Evolutionary conservation across 371 early-diverging fungal genomes (phyloP).

Genomic region (Fennellomyces sp.): DNA sequence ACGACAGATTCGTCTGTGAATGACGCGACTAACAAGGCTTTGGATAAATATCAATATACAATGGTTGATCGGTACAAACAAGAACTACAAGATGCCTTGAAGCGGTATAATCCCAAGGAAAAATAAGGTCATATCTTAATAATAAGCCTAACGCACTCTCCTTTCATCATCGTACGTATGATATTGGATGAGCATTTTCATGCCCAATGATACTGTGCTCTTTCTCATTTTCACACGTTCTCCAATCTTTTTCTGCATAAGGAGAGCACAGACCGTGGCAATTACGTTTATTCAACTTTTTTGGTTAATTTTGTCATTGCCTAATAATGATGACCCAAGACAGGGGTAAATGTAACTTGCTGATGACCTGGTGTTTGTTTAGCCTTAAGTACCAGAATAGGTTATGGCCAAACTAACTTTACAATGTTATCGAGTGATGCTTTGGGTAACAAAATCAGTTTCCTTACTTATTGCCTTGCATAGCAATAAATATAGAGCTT

Average conservation of each 20-base stretch:
- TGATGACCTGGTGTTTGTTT: too few species aligned
- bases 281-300: neutral
- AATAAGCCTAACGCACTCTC: neutral
- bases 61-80: constrained; percentile 2
- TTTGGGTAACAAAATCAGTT: too few species aligned
- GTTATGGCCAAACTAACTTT: too few species aligned
- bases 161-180: too few species aligned
- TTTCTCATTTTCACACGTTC: neutral
- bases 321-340: too few species aligned
- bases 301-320: too few species aligned
- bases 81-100: neutral
- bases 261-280: neutral
- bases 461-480: too few species aligned
- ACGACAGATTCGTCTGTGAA: neutral
- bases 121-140: neutral
- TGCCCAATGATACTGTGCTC: neutral
- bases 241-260: neutral
- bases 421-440: too few species aligned
- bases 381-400: too few species aligned
- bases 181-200: too few species aligned
- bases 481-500: too few species aligned
- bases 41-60: neutral
- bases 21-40: neutral
- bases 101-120: neutral
- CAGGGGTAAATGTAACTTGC: too few species aligned